Base-by-base conservation (phyloP, 352 stramenopile genomes). In the Globisporangium polare region DNA sequence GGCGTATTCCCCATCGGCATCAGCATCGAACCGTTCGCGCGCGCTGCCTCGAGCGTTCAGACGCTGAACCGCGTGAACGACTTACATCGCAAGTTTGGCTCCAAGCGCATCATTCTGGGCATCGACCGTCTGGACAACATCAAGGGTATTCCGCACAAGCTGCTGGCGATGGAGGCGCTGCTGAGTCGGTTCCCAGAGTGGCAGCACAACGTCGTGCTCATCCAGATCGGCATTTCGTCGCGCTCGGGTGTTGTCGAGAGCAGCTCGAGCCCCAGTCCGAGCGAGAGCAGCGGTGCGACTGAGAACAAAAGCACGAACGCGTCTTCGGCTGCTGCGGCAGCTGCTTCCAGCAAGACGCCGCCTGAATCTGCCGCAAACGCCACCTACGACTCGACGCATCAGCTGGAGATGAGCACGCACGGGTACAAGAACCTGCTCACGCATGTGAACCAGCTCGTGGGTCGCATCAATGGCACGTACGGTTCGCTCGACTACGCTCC, bases 161-260 rank as follows among this genome's bases (percentile, higher is more conserved):
- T 97, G 52, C 58, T 96, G 42, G 89, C 83, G 39, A 92, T 97
- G 70, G 89, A 97, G 58, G 72, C 80, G 53, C 76, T 96, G 45
- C 65, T 97, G n/a, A 82, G 79, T 26, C 71, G 78, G 0, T 94
- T 95, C 63, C 88, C 89, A 13, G 85, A 98, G 60, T 98, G 90
- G 90, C 83, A 95, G 43, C 90, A 95, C 50, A 98, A 98, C 72
- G 91, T 98, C 42, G 92, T 97, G 18, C 67, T 98, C 27, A 91
- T 98, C 50, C 94, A 98, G 71, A 97, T 99, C 60, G 96, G 95
- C n/a, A 97, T 99, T 47, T 97, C 93, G 9, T 94, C 85, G 8
- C 73, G 83, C n/a, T 73, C 72, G 4, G 64, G 53, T 3, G 75
- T 79, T 9, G 73, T 83, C 29, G 77, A 86, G 6, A 66, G 29